Evolutionary conservation across 345 rosid genomes (phyloP).

Genomic region (Aurinia saxatilis): DNA sequence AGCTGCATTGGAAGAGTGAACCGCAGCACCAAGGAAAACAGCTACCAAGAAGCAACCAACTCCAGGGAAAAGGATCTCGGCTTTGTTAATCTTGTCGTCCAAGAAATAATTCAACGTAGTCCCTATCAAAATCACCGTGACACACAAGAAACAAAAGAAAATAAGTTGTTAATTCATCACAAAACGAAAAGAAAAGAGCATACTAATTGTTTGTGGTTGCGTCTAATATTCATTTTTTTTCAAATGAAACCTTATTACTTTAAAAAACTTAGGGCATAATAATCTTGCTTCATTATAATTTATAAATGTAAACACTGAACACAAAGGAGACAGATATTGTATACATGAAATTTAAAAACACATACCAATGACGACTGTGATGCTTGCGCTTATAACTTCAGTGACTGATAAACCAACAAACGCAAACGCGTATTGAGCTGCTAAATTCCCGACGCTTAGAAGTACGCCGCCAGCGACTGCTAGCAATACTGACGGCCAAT

Average conservation of each 20-base stretch:
- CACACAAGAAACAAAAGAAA: background rate
- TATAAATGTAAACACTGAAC: too few relatives aligned
- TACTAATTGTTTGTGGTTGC: background rate
- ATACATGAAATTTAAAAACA: too few relatives aligned
- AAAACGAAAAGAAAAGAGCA: background rate
- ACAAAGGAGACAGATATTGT: too few relatives aligned
- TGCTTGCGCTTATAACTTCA: conserved; percentile 68
- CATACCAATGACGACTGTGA: conserved; percentile 80
- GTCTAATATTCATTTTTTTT: background rate
- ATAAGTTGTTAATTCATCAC: background rate
- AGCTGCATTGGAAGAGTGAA: conserved; percentile 67
- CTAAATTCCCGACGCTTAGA: conserved; percentile 71
- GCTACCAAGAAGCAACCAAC: conserved; percentile 81
- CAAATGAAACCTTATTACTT: background rate
- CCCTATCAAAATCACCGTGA: conserved; percentile 30
- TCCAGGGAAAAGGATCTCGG: conserved; percentile 72
- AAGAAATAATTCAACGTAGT: conserved; percentile 81
- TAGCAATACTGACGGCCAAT: conserved; percentile 66
- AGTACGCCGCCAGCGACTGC: conserved; percentile 78
- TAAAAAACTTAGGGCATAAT: too few relatives aligned
- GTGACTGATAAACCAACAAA: conserved; percentile 76
- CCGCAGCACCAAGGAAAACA: conserved; percentile 67
- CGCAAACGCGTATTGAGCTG: conserved; percentile 80
- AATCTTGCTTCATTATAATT: too few relatives aligned
- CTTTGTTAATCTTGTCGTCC: conserved; percentile 67